These are phyloP conservation scores for Acanthamoeba sp. DNA, from an alignment of 208 protist species.

Conservation along the genomic window DNA sequence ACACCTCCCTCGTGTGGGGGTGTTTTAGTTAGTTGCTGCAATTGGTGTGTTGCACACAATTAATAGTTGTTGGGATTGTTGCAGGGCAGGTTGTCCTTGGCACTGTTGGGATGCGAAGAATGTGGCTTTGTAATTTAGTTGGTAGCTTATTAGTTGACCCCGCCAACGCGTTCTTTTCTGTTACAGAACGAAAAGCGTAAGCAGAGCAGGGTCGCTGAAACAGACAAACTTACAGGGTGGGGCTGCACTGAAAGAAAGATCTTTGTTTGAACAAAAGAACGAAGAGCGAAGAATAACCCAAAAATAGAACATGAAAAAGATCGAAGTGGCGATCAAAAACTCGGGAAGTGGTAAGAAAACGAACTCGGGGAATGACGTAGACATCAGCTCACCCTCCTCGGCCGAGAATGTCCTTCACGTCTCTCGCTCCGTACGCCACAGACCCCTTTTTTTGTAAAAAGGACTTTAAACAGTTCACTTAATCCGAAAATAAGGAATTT, in stretches of 20 bases:
- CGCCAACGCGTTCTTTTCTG: too few species aligned
- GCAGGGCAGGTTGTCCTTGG: not conserved
- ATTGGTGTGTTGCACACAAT: too few species aligned
- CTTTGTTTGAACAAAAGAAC: not conserved
- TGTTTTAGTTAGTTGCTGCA: too few species aligned
- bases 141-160: too few species aligned
- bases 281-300: not conserved
- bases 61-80: not conserved
- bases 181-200: too few species aligned
- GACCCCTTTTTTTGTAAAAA: too few species aligned
- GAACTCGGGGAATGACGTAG: not conserved
- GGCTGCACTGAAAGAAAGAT: not conserved
- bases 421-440: not conserved
- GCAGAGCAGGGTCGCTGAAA: not conserved
- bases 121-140: not conserved
- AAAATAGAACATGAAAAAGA: not conserved
- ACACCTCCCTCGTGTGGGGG: too few species aligned
- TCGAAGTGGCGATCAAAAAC: not conserved
- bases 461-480: not conserved
- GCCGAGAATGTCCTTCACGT: conserved; percentile 2
- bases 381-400: not conserved
- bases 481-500: not conserved
- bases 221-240: not conserved
- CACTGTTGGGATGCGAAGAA: not conserved
- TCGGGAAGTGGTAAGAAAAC: not conserved